Evolutionary conservation across 441 rosid genomes (phyloP), one percentile per base, ranked within the genome.

Genomic region (Erodium chrysanthum): DNA sequence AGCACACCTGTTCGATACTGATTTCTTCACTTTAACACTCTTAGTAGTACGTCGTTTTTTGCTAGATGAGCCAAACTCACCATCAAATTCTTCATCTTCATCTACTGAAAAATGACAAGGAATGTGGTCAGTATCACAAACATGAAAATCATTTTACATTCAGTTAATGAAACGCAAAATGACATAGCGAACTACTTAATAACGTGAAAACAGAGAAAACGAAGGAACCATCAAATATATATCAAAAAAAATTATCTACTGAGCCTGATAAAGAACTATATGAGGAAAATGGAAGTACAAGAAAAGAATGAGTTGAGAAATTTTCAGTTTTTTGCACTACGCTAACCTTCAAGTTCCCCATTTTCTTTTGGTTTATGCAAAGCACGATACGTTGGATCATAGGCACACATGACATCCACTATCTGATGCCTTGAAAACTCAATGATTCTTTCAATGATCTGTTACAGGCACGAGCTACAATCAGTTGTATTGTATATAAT

Each of bases 391-490:
- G 93, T 71, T 68, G 98, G 95, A 84, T 95, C 99, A 82, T 80
- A 90, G 71, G 97, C 92, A 69, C 86, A 87, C 95, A 95, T 90
- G 59, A 92, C 83, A 66, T 84, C 96, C 78, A 81, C 78, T 76
- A 92, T 84, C 79, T 92, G 99, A 83, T 81, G 96, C 78, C 92
- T 86, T 63, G 95, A 86, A 78, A 92, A 92, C 84, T 92, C 99
- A 79, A 95, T 73, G 84, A 92, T 86, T 80, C 99, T 84, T 79
- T 95, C 99, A 83, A 95, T 95, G 60, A 88, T 85, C 99, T 95
- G 84, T 68, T 50, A 77, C 9, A 33, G 22, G 60, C 54, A 74
- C 66, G 69, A 59, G 25, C 59, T 65, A 77, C 0, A 50, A 56
- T 71, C 58, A 70, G 70, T 71, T 60, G 68, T 31, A 4, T 71